A percentile compares a stretch with the other conserved stretches of the same genome.
phyloP scores from a whole-genome alignment of 768 basidiomycete genomes.

The Phylloporus sp. region DNA sequence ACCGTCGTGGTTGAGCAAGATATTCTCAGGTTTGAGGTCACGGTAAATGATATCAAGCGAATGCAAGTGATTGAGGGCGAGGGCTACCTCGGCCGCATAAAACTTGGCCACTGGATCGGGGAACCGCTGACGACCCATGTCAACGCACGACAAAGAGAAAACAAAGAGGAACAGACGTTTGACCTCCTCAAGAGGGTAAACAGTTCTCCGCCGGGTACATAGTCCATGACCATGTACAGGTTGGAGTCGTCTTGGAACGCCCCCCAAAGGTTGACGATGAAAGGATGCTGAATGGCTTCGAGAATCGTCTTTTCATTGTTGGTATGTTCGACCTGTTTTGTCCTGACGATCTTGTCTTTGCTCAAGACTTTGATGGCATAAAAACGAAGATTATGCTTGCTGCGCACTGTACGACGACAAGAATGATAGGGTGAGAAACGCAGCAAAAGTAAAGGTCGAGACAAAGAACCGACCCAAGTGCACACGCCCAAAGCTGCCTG shows the following conservation, averaged over 20 bases:
- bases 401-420: slow-evolving; percentile 53
- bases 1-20: slow-evolving; percentile 87
- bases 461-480: slow-evolving; percentile 57
- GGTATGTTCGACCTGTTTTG: slow-evolving; percentile 97
- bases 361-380: slow-evolving; percentile 94
- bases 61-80: slow-evolving; percentile 90
- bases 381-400: slow-evolving; percentile 91
- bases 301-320: slow-evolving; percentile 92
- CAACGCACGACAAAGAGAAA: slow-evolving; percentile 8
- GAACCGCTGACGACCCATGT: slow-evolving; percentile 57
- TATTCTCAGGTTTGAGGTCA: slow-evolving; percentile 97
- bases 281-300: slow-evolving; percentile 79
- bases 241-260: slow-evolving; percentile 89
- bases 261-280: slow-evolving; percentile 96
- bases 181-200: slow-evolving; percentile 91
- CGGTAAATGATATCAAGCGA: slow-evolving; percentile 88
- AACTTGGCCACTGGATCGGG: slow-evolving; percentile 97
- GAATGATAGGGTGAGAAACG: slow-evolving; percentile 5
- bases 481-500: slow-evolving; percentile 97
- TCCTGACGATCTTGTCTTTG: slow-evolving; percentile 86
- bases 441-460: too few relatives aligned
- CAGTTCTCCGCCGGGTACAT: slow-evolving; percentile 93
- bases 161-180: slow-evolving; percentile 50
- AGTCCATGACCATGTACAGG: slow-evolving; percentile 98
- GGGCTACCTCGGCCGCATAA: slow-evolving; percentile 91